These are phyloP conservation scores for Rosa multiflora DNA, from an alignment of 306 rosid species.

Conservation along the genomic window DNA sequence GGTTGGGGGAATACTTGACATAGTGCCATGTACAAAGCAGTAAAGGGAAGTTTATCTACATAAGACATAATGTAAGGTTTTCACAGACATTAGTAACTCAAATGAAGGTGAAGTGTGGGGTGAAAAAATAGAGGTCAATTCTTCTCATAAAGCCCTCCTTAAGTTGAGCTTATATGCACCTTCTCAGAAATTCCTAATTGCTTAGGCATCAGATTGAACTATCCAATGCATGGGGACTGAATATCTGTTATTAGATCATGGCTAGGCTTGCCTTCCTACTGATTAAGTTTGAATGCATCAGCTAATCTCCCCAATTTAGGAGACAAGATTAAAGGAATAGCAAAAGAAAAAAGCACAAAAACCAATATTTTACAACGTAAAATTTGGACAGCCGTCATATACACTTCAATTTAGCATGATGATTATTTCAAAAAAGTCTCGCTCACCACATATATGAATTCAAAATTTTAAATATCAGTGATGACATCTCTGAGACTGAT, in stretches of 20 bases:
- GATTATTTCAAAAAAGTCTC: background rate
- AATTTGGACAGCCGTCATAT: background rate
- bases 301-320: background rate
- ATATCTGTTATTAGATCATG: background rate
- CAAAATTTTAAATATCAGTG: background rate
- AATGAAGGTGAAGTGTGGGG: background rate
- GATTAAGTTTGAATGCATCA: background rate
- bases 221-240: conserved; percentile 1
- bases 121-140: background rate
- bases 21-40: background rate
- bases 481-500: background rate
- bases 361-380: background rate
- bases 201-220: background rate
- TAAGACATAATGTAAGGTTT: background rate
- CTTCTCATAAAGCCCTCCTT: background rate
- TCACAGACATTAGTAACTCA: background rate
- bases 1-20: background rate
- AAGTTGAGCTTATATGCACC: background rate
- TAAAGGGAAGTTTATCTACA: background rate
- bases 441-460: background rate
- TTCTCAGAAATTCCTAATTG: background rate
- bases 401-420: background rate
- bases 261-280: background rate
- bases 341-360: background rate
- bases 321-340: background rate